Evolutionary conservation across 129 eudicot species (phyloP).

Genomic region (Pittosporum tobira): DNA sequence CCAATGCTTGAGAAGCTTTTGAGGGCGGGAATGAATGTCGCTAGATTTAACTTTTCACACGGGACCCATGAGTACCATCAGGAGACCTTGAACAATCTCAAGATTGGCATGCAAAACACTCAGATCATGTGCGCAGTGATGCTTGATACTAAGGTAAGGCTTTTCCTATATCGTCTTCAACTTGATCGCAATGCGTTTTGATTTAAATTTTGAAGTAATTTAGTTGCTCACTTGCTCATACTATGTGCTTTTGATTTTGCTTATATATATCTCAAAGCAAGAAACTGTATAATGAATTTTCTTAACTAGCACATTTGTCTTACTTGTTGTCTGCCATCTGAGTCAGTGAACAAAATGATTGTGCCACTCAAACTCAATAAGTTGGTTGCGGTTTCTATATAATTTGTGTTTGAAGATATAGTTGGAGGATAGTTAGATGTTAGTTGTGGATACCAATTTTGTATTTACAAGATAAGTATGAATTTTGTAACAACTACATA

Average conservation of each 20-base stretch:
- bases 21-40: constrained; percentile 16
- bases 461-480: no score
- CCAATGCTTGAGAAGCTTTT: constrained; percentile 12
- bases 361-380: no score
- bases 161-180: background rate
- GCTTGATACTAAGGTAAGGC: constrained; percentile 35
- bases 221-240: background rate
- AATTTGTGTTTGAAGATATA: no score
- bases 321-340: no score
- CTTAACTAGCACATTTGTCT: no score
- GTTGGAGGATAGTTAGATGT: no score
- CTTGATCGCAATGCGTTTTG: background rate
- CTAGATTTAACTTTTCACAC: constrained; percentile 13
- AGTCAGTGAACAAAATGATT: no score
- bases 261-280: background rate
- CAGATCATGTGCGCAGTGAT: constrained; percentile 35
- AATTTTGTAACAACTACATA: no score
- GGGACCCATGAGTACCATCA: constrained; percentile 16
- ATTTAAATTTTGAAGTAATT: background rate
- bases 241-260: background rate
- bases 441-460: no score
- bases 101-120: constrained; percentile 29
- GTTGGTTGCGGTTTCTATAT: no score
- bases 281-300: no score
- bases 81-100: constrained; percentile 18